phyloP scores from a whole-genome alignment of 768 basidiomycete genomes.

The Boletus eberwhitei region DNA sequence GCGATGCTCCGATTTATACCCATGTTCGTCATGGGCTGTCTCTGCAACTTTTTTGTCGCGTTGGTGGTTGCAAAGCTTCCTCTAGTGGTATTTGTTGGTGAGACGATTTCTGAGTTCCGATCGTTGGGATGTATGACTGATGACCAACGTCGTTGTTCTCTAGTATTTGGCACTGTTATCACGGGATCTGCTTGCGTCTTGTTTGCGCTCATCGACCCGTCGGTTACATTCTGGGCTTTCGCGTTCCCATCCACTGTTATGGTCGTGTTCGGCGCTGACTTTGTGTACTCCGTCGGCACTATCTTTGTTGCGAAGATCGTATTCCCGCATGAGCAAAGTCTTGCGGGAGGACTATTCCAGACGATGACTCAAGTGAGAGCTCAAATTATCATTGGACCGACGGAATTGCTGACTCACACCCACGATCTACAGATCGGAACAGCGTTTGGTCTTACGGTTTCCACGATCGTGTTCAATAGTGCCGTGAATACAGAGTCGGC shows the following conservation, averaged over 20 bases:
- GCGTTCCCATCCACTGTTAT: slow-evolving; percentile 67
- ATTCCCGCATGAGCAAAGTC: slow-evolving; percentile 66
- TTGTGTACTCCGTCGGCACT: slow-evolving; percentile 70
- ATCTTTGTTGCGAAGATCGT: slow-evolving; percentile 71
- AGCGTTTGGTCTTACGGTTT: slow-evolving; percentile 65
- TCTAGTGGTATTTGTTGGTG: slow-evolving; percentile 57
- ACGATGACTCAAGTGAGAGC: slow-evolving; percentile 65
- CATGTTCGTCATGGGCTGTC: slow-evolving; percentile 62
- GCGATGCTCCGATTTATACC: slow-evolving; percentile 69
- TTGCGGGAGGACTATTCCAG: slow-evolving; percentile 74
- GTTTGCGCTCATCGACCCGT: slow-evolving; percentile 63
- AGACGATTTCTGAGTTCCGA: not conserved
- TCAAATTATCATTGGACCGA: not conserved
- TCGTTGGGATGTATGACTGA: not conserved
- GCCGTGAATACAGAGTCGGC: slow-evolving; percentile 37
- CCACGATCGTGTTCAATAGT: slow-evolving; percentile 67
- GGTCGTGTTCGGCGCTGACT: slow-evolving; percentile 73
- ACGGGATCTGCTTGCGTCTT: slow-evolving; percentile 59
- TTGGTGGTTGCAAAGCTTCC: slow-evolving; percentile 53
- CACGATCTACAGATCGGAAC: slow-evolving; percentile 51
- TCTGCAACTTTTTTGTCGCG: slow-evolving; percentile 66
- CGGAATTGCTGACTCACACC: not conserved
- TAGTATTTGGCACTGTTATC: slow-evolving; percentile 52
- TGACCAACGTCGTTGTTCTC: not conserved
- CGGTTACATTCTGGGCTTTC: slow-evolving; percentile 66